Base-by-base conservation (phyloP, 371 early-diverging fungal species). In the Parasitella parasitica region DNA sequence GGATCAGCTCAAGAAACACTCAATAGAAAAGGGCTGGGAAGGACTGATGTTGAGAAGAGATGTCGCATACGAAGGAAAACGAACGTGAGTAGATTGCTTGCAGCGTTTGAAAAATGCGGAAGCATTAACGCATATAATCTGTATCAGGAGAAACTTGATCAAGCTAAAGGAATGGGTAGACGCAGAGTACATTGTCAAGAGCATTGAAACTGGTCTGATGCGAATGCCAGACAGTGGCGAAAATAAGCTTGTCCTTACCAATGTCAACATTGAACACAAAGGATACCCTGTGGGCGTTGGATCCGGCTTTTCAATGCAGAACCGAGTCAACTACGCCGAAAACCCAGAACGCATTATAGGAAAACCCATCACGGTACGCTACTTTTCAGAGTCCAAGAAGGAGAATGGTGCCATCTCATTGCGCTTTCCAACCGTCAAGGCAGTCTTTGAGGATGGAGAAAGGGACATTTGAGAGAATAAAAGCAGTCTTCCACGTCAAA, bases 101-200 rank as follows among this genome's bases (percentile, higher is more conserved):
- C 6, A 32, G 11, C 32, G 15, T 20, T 32, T 32, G 7, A n/a
- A n/a, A n/a, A n/a, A n/a, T n/a, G n/a, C n/a, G n/a, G n/a, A n/a
- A n/a, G n/a, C n/a, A n/a, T n/a, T n/a, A n/a, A 16, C 11, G 12
- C 0, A 32, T 41, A 18, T 4, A 11, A 13, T 4, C 30, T 8
- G 27, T 16, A 27, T 24, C 50, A 86, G 84, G 28, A 75, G 74
- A 6, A 72, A 84, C 54, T 64, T 86, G 61, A 48, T 84, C 24
- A 86, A 86, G 52, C 54, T 86, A 57, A 86, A 86, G 56, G 72
- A 83, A 59, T 86, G 81, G 70, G 78, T 80, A 27, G 87, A 86
- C 50, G 78, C 76, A 30, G 87, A 86, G 30, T 86, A 78, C 43
- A 64, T 39, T 16, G 84, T 86, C 1, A 69, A 78, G n/a, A 73